phyloP scores from a whole-genome alignment of 768 basidiomycete species.

The Peribolospora kevripleyi region DNA sequence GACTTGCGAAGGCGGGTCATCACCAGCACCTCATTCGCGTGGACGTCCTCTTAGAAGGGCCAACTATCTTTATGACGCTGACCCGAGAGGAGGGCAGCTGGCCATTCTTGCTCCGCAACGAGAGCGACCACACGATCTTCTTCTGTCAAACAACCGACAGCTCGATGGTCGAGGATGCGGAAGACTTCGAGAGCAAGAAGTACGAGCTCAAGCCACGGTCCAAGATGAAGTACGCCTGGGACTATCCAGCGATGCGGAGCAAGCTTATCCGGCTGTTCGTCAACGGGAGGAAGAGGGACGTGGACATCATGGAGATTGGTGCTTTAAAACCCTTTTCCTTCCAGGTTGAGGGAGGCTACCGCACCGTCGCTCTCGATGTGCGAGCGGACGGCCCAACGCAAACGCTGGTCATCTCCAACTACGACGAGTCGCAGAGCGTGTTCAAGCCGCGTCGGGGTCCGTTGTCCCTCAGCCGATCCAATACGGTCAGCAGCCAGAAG shows the following conservation, averaged over 20 bases:
- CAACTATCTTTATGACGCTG: constrained; percentile 70
- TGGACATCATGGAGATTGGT: constrained; percentile 93
- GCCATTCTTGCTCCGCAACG: constrained; percentile 81
- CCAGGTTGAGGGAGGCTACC: constrained; percentile 35
- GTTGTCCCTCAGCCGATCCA: constrained; percentile 13
- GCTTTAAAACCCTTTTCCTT: constrained; percentile 73
- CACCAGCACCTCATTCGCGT: constrained; percentile 36
- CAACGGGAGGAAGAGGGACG: constrained; percentile 34
- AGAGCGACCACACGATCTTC: constrained; percentile 42
- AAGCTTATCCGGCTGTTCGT: constrained; percentile 50
- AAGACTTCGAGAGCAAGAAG: background rate
- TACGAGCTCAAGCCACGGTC: constrained; percentile 39
- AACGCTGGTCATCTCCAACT: constrained; percentile 61
- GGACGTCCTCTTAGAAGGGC: constrained; percentile 58
- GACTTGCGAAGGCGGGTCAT: constrained; percentile 25
- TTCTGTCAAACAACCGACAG: constrained; percentile 36
- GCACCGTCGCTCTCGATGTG: constrained; percentile 58
- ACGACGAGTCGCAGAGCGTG: constrained; percentile 57
- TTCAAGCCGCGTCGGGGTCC: constrained; percentile 49
- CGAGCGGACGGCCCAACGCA: constrained; percentile 70
- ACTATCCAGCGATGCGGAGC: constrained; percentile 56
- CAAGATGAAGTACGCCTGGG: constrained; percentile 63
- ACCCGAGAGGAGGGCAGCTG: constrained; percentile 41
- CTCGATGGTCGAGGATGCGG: background rate
- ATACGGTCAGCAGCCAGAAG: constrained; percentile 5